Percentiles rank a stretch among this genome's conserved stretches.
Evolutionary conservation across 139 green algal genomes (phyloP).

Genomic region (Pleodorina starrii): DNA sequence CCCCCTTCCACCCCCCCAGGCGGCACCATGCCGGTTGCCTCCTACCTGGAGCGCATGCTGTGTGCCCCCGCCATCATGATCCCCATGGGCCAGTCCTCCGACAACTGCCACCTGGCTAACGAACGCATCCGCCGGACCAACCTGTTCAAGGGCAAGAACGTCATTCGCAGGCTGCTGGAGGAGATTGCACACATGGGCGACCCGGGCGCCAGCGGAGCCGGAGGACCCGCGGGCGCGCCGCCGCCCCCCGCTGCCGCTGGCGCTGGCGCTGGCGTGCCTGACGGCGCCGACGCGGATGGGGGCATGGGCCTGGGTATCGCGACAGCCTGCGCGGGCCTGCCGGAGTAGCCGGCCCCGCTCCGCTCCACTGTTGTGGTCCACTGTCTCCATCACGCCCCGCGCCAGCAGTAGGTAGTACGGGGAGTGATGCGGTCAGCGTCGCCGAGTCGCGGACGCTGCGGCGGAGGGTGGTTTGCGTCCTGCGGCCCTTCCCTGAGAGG

Average conservation of each 20-base stretch:
- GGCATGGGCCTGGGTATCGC: neutral
- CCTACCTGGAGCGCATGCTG: conserved; percentile 89
- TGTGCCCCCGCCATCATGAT: conserved; percentile 90
- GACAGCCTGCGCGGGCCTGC: conserved; percentile 2
- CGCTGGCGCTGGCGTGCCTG: neutral
- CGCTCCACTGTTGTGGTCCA: no score
- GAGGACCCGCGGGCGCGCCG: no score
- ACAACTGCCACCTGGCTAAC: conserved; percentile 92
- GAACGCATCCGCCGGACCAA: conserved; percentile 90
- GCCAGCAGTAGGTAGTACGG: no score
- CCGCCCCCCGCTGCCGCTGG: neutral
- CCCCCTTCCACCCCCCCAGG: conserved; percentile 48
- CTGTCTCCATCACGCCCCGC: no score
- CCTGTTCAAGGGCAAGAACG: conserved; percentile 88
- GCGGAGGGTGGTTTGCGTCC: no score
- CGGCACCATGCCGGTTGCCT: conserved; percentile 93
- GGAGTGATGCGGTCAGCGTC: no score
- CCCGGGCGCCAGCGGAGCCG: neutral
- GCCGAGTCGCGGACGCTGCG: no score
- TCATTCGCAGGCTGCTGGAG: conserved; percentile 82
- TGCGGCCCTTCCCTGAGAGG: no score
- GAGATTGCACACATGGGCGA: conserved; percentile 59
- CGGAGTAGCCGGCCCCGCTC: neutral
- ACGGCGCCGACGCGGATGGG: neutral
- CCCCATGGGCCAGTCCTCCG: conserved; percentile 92